Evolutionary conservation across 2,329 filamentous ascomycete genomes (phyloP), one percentile per base, ranked within the genome.

Genomic region (Alternaria brassicicola): DNA sequence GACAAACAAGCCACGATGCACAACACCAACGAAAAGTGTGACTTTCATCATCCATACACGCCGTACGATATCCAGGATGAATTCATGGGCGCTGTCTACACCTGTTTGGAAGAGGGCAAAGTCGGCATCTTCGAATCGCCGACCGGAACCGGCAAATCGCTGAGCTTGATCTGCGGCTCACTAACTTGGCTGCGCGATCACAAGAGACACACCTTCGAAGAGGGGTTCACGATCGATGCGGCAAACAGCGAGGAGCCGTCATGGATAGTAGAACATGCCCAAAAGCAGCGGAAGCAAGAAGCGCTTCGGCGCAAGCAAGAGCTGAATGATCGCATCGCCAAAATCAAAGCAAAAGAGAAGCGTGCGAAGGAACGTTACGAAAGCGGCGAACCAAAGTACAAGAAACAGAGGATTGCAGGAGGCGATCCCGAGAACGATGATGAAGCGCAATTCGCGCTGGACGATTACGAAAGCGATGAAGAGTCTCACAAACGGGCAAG

Each of bases 121-220:
- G 83, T 97, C 45, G 93, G 91, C 28, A 93, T 97, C 41, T 88
- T 97, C 43, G 93, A 97, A 74, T 96, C 92, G 43, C 93, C 93
- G n/a, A 97, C 93, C 39, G 93, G 93, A 76, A 90, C 87, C 83
- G 93, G 93, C 42, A 97, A 97, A 84, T 97, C 93, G 1, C 79
- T 97, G 42, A 97, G 93, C 64, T 83, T 97, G 26, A 95, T 97
- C 62, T 97, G 93, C 73, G 90, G 89, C 38, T 89, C 93, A 6
- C 77, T 97, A 69, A 96, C 93, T 3, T 97, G 93, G 93, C 82
- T 97, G n/a, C 88, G 93, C 46, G 86, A 91, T 55, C 86, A 93
- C 78, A 94, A 96, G 75, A 81, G 87, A 77, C 74, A 81, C 70
- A 66, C 75, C 60, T 78, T 89, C 81, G 77, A 89, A 81, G 76